These are phyloP conservation scores for Cutaneotrichosporon cutaneum DNA, from an alignment of 1,284 basidiomycete species.

Conservation along the genomic window DNA sequence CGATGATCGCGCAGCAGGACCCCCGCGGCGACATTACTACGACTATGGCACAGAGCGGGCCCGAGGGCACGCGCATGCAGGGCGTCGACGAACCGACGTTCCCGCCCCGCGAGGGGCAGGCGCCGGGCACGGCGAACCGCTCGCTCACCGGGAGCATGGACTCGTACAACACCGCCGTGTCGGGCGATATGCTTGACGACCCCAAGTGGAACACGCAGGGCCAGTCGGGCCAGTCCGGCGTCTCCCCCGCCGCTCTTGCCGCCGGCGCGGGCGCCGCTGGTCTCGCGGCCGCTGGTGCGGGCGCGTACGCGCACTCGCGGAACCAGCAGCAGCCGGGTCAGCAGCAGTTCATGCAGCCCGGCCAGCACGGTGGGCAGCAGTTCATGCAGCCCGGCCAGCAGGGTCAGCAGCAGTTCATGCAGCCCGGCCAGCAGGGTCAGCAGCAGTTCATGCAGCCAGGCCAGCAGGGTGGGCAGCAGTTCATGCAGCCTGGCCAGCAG, in stretches of 20 bases:
- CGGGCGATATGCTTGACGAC: not conserved
- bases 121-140: not conserved
- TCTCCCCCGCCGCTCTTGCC: not conserved
- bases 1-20: not conserved
- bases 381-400: not conserved
- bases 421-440: not conserved
- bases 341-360: slow-evolving; percentile 1
- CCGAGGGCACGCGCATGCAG: not conserved
- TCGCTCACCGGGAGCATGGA: not conserved
- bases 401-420: not conserved
- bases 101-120: not conserved
- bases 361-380: not conserved
- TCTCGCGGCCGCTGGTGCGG: slow-evolving; percentile 1
- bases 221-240: too few species aligned
- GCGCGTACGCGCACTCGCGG: not conserved
- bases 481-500: not conserved
- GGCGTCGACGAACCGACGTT: not conserved
- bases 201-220: not conserved
- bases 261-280: slow-evolving; percentile 8
- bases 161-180: not conserved
- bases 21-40: not conserved
- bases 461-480: not conserved
- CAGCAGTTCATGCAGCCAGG: not conserved
- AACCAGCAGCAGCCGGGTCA: not conserved
- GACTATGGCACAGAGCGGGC: not conserved